Evolutionary conservation across 129 eudicot species (phyloP).

Genomic region (Escallonia rubra): DNA sequence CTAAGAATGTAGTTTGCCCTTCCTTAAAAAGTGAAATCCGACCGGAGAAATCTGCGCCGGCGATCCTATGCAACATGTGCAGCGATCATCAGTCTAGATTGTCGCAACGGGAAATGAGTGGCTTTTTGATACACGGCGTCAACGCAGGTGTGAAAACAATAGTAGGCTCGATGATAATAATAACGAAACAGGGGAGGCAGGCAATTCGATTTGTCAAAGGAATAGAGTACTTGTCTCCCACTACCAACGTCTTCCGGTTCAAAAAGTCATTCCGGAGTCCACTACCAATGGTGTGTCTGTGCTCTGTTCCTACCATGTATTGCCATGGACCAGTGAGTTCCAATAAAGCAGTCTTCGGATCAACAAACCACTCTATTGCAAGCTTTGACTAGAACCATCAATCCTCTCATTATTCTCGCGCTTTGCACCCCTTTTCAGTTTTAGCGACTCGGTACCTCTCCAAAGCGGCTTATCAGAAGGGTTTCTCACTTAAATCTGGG

Average conservation of each 20-base stretch:
- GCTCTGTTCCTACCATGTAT: not conserved
- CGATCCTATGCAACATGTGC: no score
- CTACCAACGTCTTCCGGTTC: not conserved
- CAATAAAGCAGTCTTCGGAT: conserved; percentile 8
- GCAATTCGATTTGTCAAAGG: not conserved
- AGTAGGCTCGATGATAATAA: no score
- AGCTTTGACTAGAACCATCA: conserved; percentile 6
- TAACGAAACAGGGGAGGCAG: not conserved
- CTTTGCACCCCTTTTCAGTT: not conserved
- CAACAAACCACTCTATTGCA: conserved; percentile 10
- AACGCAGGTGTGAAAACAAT: no score
- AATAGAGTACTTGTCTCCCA: not conserved
- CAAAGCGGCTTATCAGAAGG: no score
- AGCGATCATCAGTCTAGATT: no score
- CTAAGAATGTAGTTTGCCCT: no score
- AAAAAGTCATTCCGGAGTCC: not conserved
- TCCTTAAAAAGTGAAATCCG: no score
- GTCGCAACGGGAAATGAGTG: no score
- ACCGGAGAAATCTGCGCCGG: no score
- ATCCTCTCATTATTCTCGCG: not conserved
- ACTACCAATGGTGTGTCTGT: not conserved
- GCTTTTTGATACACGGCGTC: no score
- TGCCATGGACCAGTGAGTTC: not conserved
- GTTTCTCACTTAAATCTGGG: no score
- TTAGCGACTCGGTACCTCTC: not conserved